Evolutionary conservation across 1,284 basidiomycete genomes (phyloP).

Genomic region (Cryptococcus jaspeensis): DNA sequence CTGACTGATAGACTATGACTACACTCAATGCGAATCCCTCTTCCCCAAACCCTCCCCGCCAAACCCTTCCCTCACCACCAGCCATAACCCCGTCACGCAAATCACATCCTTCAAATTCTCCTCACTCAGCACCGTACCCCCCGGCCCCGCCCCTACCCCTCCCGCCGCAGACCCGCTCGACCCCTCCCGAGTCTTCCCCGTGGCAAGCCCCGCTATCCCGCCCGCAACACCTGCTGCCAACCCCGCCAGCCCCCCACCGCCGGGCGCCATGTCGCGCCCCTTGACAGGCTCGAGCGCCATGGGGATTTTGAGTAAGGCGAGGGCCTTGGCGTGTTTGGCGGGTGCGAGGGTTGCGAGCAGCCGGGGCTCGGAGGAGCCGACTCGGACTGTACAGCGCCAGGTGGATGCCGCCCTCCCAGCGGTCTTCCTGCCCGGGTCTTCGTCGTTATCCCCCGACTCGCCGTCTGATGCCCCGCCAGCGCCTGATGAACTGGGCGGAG

Average conservation of each 20-base stretch:
- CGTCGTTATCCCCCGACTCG: not conserved
- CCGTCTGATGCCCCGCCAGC: too few species aligned
- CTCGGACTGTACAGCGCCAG: conserved; percentile 71
- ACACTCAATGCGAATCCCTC: not conserved
- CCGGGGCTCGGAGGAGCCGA: conserved; percentile 37
- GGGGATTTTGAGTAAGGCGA: conserved; percentile 84
- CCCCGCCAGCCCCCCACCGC: not conserved
- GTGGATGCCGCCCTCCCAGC: conserved; percentile 92
- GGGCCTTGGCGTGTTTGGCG: conserved; percentile 93
- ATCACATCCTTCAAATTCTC: conserved; percentile 95
- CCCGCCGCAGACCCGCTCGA: not conserved
- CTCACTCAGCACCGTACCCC: conserved; percentile 65
- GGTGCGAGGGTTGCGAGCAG: conserved; percentile 72
- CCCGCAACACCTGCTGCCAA: not conserved
- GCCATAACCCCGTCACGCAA: conserved; percentile 82
- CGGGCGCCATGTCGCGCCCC: not conserved
- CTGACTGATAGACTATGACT: not conserved
- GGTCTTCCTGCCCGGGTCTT: conserved; percentile 53
- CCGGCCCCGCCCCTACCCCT: conserved; percentile 28
- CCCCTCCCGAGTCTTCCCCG: conserved; percentile 42
- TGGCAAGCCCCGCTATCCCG: conserved; percentile 3
- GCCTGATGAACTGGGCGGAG: too few species aligned
- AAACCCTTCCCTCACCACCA: conserved; percentile 87
- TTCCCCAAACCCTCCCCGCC: conserved; percentile 71
- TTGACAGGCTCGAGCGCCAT: conserved; percentile 67